Percentiles rank a stretch among this genome's conserved stretches.
Conservation (phyloP, 148 eudicot genomes). For the Amaranthus palmeri region DNA sequence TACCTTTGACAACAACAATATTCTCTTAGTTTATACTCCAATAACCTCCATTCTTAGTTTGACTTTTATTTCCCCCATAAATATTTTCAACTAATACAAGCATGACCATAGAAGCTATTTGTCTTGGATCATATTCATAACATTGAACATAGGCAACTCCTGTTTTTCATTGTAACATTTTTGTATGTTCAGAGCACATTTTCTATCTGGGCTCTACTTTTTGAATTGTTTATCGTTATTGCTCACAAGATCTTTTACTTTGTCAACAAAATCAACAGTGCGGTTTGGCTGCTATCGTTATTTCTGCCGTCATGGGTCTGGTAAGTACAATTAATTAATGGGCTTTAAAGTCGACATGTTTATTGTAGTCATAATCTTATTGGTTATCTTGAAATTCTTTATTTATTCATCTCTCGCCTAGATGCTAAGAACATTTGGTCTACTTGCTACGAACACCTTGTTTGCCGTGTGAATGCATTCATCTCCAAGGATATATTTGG, state of each 20-base stretch:
- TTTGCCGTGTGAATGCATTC: background rate
- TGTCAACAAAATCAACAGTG: constrained; percentile 54
- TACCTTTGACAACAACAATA: no score
- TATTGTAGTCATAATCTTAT: background rate
- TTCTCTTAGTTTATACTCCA: no score
- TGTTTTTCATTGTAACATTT: no score
- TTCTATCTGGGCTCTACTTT: background rate
- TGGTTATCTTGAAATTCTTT: background rate
- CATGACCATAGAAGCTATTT: background rate
- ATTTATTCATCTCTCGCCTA: background rate
- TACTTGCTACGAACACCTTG: no score
- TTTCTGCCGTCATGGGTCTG: constrained; percentile 97
- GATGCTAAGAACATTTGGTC: background rate
- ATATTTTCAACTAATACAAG: no score
- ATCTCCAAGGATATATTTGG: background rate
- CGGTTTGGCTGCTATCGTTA: constrained; percentile 95
- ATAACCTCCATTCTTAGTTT: no score
- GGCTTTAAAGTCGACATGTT: background rate
- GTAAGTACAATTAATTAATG: constrained; percentile 45
- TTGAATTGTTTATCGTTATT: constrained; percentile 10
- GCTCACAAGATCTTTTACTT: constrained; percentile 13
- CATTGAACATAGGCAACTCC: no score
- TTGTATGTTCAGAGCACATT: no score
- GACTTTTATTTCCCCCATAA: no score
- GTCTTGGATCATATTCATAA: no score